A percentile compares a stretch with the other conserved stretches of the same genome.
phyloP scores from a whole-genome alignment of 129 eudicot genomes.

The Erigeron canadensis region DNA sequence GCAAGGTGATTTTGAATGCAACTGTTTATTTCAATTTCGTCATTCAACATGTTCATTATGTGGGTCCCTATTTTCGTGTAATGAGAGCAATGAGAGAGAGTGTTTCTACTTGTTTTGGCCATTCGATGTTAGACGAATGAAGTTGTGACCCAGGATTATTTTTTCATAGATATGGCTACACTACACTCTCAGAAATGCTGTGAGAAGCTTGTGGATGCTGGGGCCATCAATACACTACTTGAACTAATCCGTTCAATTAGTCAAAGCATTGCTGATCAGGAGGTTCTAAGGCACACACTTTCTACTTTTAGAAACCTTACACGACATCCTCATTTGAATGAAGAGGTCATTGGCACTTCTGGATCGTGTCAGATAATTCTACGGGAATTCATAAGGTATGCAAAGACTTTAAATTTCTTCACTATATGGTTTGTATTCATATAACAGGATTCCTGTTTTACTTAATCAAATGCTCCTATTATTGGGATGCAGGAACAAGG shows the following conservation, averaged over 20 bases:
- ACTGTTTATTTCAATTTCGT: too few relatives aligned
- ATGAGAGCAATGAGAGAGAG: too few relatives aligned
- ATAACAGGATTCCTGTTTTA: background rate
- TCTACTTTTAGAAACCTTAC: slow-evolving; percentile 82
- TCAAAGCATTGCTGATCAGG: slow-evolving; percentile 91
- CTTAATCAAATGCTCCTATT: background rate
- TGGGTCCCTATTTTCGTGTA: too few relatives aligned
- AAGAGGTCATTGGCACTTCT: slow-evolving; percentile 39
- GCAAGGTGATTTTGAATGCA: too few relatives aligned
- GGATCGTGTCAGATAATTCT: slow-evolving; percentile 63
- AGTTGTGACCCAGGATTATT: background rate
- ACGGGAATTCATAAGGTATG: slow-evolving; percentile 70
- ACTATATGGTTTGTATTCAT: background rate
- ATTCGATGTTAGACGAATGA: background rate
- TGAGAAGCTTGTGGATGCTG: slow-evolving; percentile 82
- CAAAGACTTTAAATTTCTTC: background rate
- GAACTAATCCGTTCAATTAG: slow-evolving; percentile 64
- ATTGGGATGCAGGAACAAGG: slow-evolving; percentile 68
- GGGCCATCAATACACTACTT: slow-evolving; percentile 70
- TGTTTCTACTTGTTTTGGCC: too few relatives aligned
- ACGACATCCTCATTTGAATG: slow-evolving; percentile 62
- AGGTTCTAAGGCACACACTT: slow-evolving; percentile 67
- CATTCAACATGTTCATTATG: too few relatives aligned
- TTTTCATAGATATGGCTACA: slow-evolving; percentile 74
- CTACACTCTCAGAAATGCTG: slow-evolving; percentile 78